These are phyloP conservation scores for Ascomycota sp. DNA, from an alignment of 2,329 filamentous ascomycete species.

Conservation along the genomic window DNA sequence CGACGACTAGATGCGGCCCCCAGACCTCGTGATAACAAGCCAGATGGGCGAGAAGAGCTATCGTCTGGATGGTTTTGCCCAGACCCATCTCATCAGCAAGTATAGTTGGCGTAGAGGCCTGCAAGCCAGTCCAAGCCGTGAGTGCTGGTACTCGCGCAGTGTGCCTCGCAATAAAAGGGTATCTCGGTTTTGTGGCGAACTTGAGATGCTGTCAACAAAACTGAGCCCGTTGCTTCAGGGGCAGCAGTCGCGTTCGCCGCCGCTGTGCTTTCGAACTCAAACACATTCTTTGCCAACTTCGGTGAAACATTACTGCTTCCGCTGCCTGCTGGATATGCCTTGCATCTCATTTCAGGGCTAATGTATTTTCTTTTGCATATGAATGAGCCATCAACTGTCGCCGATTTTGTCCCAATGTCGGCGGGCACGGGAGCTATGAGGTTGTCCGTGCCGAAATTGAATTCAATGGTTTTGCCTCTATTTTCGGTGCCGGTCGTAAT, in stretches of 20 bases:
- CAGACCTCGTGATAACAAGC: conserved; percentile 80
- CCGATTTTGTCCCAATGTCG: too few relatives aligned
- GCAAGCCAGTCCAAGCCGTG: conserved; percentile 95
- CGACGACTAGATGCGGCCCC: conserved; percentile 90
- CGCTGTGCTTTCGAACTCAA: conserved; percentile 23
- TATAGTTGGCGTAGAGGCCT: conserved; percentile 75
- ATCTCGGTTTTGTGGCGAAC: conserved; percentile 43
- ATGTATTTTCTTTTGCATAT: conserved; percentile 9
- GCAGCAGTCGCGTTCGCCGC: conserved; percentile 15
- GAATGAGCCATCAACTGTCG: not conserved
- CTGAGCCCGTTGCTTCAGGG: conserved; percentile 11
- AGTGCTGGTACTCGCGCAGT: conserved; percentile 86
- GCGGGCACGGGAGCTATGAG: too few relatives aligned
- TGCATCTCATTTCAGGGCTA: conserved; percentile 21
- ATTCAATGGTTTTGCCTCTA: too few relatives aligned
- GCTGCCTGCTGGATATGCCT: conserved; percentile 22
- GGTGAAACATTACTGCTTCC: conserved; percentile 25
- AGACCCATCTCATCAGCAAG: conserved; percentile 96
- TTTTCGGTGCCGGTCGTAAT: too few relatives aligned
- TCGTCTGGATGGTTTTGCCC: conserved; percentile 96
- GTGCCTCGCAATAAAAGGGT: conserved; percentile 73
- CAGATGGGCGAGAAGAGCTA: conserved; percentile 77
- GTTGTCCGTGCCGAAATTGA: too few relatives aligned
- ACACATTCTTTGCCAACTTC: conserved; percentile 29
- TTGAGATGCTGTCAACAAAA: conserved; percentile 11